phyloP scores from a whole-genome alignment of 306 rosid genomes.

The Vigna hirtella region DNA sequence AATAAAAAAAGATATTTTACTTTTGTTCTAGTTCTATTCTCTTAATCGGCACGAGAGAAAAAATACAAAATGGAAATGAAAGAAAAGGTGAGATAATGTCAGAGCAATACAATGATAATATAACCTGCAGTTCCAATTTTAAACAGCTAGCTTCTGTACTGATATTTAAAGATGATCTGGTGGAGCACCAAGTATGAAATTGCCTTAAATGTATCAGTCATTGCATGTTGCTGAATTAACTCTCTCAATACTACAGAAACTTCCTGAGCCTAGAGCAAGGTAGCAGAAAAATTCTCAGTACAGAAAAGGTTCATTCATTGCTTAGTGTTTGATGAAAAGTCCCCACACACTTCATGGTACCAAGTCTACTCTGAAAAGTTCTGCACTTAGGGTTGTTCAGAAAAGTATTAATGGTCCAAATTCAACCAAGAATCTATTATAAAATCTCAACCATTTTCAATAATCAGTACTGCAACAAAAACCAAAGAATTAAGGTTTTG shows the following conservation, averaged over 20 bases:
- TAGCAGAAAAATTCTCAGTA: conserved; percentile 42
- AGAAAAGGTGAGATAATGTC: conserved; percentile 16
- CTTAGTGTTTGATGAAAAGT: conserved; percentile 26
- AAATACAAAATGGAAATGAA: conserved; percentile 24
- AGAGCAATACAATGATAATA: conserved; percentile 14
- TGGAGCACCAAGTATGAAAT: conserved; percentile 51
- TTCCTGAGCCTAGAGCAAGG: conserved; percentile 86
- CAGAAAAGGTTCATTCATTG: background rate
- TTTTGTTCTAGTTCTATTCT: too few relatives aligned
- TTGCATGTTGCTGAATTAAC: conserved; percentile 80
- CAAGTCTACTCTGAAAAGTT: conserved; percentile 84
- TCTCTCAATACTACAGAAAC: conserved; percentile 86
- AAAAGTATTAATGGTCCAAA: too few relatives aligned
- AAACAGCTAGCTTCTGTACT: conserved; percentile 73
- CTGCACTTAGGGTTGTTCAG: conserved; percentile 43
- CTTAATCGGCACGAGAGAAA: conserved; percentile 44
- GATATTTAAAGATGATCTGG: conserved; percentile 68
- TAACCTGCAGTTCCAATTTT: conserved; percentile 72
- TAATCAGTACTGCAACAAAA: too few relatives aligned
- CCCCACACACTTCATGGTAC: conserved; percentile 75
- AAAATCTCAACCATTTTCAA: too few relatives aligned
- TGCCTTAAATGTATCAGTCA: conserved; percentile 60
- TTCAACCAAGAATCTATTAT: too few relatives aligned
- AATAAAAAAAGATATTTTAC: too few relatives aligned
- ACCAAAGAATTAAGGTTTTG: too few relatives aligned